Evolutionary conservation across 2,329 filamentous ascomycete genomes (phyloP).

Genomic region (Trichophyton schoenleinii): DNA sequence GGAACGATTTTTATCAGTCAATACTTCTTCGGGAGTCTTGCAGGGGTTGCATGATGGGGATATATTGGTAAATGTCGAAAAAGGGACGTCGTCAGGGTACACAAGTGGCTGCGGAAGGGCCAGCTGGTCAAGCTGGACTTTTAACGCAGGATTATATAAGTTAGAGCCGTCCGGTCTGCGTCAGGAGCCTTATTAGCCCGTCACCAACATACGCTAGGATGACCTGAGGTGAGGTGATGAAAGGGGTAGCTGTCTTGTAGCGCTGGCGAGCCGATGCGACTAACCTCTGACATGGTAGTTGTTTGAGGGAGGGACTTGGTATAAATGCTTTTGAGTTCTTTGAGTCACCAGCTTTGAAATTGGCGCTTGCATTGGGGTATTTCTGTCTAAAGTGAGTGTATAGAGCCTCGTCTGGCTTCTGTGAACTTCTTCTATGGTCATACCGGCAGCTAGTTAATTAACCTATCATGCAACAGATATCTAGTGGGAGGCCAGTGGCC

Average conservation of each 20-base stretch:
- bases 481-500: background rate
- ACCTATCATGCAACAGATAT: background rate
- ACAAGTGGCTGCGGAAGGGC: background rate
- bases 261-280: background rate
- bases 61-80: background rate
- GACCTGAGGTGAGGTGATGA: background rate
- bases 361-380: conserved; percentile 54
- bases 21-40: background rate
- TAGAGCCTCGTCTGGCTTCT: conserved; percentile 76
- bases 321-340: background rate
- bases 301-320: conserved; percentile 5
- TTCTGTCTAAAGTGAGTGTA: conserved; percentile 71
- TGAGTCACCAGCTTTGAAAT: background rate
- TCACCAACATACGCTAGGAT: background rate
- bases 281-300: conserved; percentile 10
- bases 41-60: background rate
- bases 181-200: conserved; percentile 1
- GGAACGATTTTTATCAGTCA: background rate
- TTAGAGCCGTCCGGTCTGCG: background rate
- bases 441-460: background rate
- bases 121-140: background rate
- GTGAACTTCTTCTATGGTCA: conserved; percentile 53
- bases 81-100: background rate
- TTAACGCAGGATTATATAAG: background rate
- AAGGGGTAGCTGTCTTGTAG: background rate